Evolutionary conservation across 495 filamentous ascomycete species (phyloP).

Genomic region (Aspergillus haitiensis): DNA sequence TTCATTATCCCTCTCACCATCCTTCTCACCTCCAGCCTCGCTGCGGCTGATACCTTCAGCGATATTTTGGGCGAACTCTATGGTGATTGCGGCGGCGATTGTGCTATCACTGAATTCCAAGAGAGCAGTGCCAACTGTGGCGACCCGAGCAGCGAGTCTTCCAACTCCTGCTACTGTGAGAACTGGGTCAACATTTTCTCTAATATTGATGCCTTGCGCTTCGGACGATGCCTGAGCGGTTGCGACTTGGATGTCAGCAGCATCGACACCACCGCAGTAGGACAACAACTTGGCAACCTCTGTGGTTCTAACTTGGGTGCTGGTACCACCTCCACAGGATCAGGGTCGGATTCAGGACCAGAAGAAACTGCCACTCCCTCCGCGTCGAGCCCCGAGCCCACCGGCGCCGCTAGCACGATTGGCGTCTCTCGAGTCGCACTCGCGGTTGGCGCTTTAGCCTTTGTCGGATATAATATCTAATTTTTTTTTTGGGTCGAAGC

Average conservation of each 20-base stretch:
- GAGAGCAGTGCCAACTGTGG: background rate
- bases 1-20: background rate
- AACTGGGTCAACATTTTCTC: background rate
- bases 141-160: background rate
- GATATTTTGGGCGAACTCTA: background rate
- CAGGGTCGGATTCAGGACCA: background rate
- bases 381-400: background rate
- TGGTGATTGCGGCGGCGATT: background rate
- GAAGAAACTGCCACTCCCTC: background rate
- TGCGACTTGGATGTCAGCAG: background rate
- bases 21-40: background rate
- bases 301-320: background rate
- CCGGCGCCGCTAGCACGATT: background rate
- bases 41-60: background rate
- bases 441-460: background rate
- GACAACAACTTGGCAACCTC: background rate
- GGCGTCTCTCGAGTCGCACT: background rate
- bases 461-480: background rate
- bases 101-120: background rate
- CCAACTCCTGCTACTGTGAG: background rate
- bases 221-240: background rate
- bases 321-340: background rate
- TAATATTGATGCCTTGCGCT: background rate
- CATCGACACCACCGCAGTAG: background rate
- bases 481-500: background rate